Evolutionary conservation across 129 eudicot genomes (phyloP), one percentile per base, ranked within the genome.

Genomic region (Sambucus nigra): DNA sequence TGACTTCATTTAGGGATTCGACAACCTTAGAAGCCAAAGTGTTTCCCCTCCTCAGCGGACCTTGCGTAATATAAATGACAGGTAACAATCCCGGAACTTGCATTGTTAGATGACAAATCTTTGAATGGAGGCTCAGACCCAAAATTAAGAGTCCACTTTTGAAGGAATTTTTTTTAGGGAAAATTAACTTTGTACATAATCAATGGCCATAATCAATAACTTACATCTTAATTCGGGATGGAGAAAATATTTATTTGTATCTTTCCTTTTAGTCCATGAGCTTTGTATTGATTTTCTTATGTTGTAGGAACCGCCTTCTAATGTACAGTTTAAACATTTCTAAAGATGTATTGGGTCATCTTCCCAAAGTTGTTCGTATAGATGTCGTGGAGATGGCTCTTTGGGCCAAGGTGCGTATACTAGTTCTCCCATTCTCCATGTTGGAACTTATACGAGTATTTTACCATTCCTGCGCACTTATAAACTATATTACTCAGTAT

Each of bases 331-430:
- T 91, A 47, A 86, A 85, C 72, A 64, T 77, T 10, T 81, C 87
- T 77, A 91, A 79, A 79, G 95, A 91, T 18, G 71, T 82, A 23
- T 66, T 82, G 75, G 95, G 95, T 6, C 94, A 78, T 55, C 72
- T 86, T 41, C 99, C 99, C 25, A 91, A 91, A 72, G 94, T 91
- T 69, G 88, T 86, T 73, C 95, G 99, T 47, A 75, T 86, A 31
- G 99, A 91, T 64, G 99, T 91, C n/a, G 99, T 91, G 64, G 99
- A 91, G 81, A 85, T 91, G 99, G 99, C 99, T 66, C 95, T 91
- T 67, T 91, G 99, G 99, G 96, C 96, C 5, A 87, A 87, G 96
- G 96, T 87, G 40, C 51, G 65, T 50, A 42, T 51, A 5, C 6
- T 33, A 23, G 33, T 60, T 53, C 29, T 60, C 17, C 25, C 29